phyloP scores from a whole-genome alignment of 2,329 filamentous ascomycete genomes.

The Colletotrichum sp. region DNA sequence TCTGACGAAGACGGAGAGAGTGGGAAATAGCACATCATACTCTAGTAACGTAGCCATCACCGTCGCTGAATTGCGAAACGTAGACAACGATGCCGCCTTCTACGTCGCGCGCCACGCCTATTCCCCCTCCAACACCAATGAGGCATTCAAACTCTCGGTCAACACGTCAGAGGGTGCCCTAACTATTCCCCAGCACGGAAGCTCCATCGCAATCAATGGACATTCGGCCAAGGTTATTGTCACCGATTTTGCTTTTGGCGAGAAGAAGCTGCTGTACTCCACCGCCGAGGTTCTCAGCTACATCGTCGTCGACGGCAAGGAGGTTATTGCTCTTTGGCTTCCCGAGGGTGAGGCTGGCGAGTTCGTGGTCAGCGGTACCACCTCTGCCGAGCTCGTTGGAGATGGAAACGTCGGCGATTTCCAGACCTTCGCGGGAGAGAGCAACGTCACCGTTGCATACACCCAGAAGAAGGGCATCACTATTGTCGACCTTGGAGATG shows the following conservation, averaged over 20 bases:
- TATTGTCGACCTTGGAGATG: conserved; percentile 49
- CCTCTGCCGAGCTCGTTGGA: conserved; percentile 29
- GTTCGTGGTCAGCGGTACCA: conserved; percentile 49
- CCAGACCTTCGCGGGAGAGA: conserved; percentile 41
- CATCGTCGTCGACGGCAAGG: conserved; percentile 48
- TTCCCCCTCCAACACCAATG: conserved; percentile 53
- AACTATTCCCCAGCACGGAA: conserved; percentile 55
- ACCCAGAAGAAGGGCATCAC: conserved; percentile 53
- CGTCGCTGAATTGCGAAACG: conserved; percentile 62
- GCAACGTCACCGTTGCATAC: conserved; percentile 48
- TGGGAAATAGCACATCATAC: conserved; percentile 48
- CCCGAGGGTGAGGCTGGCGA: conserved; percentile 59
- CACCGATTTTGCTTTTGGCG: conserved; percentile 61
- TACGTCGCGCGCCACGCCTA: conserved; percentile 62
- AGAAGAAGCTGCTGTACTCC: conserved; percentile 55
- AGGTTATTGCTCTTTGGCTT: conserved; percentile 56
- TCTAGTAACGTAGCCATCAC: conserved; percentile 55
- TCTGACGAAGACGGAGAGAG: conserved; percentile 57
- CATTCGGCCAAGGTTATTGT: conserved; percentile 66
- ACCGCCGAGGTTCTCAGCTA: conserved; percentile 60
- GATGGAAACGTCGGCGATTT: conserved; percentile 43
- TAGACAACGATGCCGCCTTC: conserved; percentile 59
- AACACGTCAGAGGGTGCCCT: conserved; percentile 59
- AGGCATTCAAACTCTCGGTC: conserved; percentile 58
- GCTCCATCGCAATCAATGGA: conserved; percentile 57